Evolutionary conservation across 2,329 filamentous ascomycete genomes (phyloP).

Genomic region (Colletotrichum sp.): DNA sequence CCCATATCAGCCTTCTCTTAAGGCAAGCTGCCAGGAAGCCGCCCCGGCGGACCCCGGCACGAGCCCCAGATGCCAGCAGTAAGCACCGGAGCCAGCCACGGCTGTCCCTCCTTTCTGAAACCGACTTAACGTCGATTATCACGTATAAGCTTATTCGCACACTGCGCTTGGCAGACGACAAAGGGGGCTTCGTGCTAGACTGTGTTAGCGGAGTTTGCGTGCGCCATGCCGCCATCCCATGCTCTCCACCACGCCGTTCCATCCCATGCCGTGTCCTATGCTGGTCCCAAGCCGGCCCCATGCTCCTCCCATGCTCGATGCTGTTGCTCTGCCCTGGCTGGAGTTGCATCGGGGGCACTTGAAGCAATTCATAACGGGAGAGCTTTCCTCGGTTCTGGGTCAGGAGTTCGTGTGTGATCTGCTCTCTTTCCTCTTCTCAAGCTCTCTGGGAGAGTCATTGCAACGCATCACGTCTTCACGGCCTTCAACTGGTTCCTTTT

Average conservation of each 20-base stretch:
- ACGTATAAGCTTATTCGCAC: conserved; percentile 19
- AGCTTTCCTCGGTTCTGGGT: conserved; percentile 4
- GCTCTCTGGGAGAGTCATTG: conserved; percentile 21
- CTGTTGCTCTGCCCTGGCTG: conserved; percentile 4
- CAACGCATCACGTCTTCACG: conserved; percentile 2
- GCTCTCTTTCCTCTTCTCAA: conserved; percentile 1
- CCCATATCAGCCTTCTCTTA: conserved; percentile 10
- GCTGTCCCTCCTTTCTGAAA: conserved; percentile 17
- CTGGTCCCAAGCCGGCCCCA: neutral
- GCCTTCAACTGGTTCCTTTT: neutral
- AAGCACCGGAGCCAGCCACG: neutral
- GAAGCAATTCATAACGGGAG: conserved; percentile 16
- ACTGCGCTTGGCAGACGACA: conserved; percentile 11
- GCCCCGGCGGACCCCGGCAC: neutral
- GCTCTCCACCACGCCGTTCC: neutral
- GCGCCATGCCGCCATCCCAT: neutral
- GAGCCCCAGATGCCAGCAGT: neutral
- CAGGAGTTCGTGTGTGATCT: neutral
- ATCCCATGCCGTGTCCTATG: neutral
- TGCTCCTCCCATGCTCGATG: neutral
- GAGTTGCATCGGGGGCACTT: neutral
- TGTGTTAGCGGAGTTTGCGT: neutral
- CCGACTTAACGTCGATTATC: conserved; percentile 14
- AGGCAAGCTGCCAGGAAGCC: neutral
- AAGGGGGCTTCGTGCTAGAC: conserved; percentile 11